These are phyloP conservation scores for Saturnispora besseyi DNA, from an alignment of 805 yeast species.

Conservation along the genomic window DNA sequence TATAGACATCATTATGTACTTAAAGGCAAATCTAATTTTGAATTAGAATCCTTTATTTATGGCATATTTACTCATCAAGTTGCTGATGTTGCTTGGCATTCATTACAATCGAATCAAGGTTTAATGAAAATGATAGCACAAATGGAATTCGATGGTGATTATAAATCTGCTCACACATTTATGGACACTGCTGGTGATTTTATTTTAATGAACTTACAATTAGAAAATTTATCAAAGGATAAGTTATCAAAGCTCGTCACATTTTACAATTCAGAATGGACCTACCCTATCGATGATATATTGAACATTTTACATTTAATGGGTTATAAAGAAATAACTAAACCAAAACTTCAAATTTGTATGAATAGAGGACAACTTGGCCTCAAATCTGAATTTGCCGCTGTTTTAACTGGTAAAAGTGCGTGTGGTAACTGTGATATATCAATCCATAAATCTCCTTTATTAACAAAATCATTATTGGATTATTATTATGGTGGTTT, in stretches of 20 bases:
- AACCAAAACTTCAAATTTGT: constrained; percentile 36
- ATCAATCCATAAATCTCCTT: constrained; percentile 31
- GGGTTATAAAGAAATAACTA: constrained; percentile 29
- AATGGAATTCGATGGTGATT: constrained; percentile 46
- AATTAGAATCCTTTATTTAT: constrained; percentile 44
- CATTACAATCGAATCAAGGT: constrained; percentile 46
- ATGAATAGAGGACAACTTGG: constrained; percentile 48
- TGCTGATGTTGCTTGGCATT: constrained; percentile 63
- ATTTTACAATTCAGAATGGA: constrained; percentile 31
- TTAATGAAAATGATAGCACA: constrained; percentile 41
- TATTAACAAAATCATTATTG: constrained; percentile 34
- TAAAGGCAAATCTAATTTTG: constrained; percentile 17
- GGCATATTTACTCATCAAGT: constrained; percentile 58
- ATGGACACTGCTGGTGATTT: constrained; percentile 62
- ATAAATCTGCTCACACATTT: constrained; percentile 40
- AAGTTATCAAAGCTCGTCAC: constrained; percentile 10
- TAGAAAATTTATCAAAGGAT: constrained; percentile 19
- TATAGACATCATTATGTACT: constrained; percentile 24
- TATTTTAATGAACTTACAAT: constrained; percentile 34
- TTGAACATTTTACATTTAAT: constrained; percentile 29
- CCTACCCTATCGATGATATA: constrained; percentile 36
- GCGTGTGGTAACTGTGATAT: constrained; percentile 9
- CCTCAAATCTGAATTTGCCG: constrained; percentile 35
- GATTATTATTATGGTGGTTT: constrained; percentile 46
- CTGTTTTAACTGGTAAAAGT: constrained; percentile 10